Evolutionary conservation across 306 rosid genomes (phyloP).

Genomic region (Trifolium fragiferum): DNA sequence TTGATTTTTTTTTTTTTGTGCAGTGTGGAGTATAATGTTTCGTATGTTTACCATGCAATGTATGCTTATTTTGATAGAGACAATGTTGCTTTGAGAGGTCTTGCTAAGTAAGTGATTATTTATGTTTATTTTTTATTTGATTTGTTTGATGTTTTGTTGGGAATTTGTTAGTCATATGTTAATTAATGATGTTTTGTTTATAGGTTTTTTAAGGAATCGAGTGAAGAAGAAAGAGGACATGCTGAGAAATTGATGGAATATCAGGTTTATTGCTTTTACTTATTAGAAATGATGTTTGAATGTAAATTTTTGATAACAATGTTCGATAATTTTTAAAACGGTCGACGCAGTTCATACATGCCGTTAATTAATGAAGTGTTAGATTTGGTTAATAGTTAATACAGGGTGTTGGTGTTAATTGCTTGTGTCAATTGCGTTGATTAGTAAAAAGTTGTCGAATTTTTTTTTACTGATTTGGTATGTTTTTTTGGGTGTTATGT

Average conservation of each 20-base stretch:
- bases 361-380: background rate
- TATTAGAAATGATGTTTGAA: background rate
- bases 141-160: slow-evolving; percentile 37
- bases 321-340: background rate
- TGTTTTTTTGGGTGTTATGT: background rate
- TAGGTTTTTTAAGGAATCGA: slow-evolving; percentile 91
- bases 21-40: slow-evolving; percentile 98
- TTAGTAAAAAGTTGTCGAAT: background rate
- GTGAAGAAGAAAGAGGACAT: slow-evolving; percentile 90
- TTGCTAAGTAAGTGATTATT: slow-evolving; percentile 78
- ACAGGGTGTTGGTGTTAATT: background rate
- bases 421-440: background rate
- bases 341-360: too few species aligned
- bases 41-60: slow-evolving; percentile 91
- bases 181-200: background rate
- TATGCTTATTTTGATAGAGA: slow-evolving; percentile 96
- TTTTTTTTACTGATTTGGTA: background rate
- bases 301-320: background rate
- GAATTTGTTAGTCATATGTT: background rate
- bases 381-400: background rate
- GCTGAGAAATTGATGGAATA: slow-evolving; percentile 96
- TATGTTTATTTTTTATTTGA: background rate
- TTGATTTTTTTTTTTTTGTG: background rate
- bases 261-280: slow-evolving; percentile 60
- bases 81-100: slow-evolving; percentile 90